Percentiles rank a stretch among this genome's conserved stretches.
phyloP scores from a whole-genome alignment of 1,139 yeast genomes.

The Nakaseomyces sp. region DNA sequence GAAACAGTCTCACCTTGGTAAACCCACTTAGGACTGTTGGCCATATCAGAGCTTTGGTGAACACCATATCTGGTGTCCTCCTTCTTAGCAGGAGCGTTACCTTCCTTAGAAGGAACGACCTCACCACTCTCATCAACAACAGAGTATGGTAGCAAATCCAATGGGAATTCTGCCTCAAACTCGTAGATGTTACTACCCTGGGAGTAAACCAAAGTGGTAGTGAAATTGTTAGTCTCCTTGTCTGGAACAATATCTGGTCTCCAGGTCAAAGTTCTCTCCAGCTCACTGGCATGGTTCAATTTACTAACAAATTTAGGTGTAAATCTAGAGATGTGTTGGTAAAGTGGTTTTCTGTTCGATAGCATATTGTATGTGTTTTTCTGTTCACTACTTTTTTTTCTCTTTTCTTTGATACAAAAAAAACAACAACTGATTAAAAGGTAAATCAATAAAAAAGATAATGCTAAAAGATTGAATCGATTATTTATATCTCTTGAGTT shows the following conservation, averaged over 20 bases:
- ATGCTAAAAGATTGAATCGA: no score
- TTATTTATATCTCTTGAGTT: neutral
- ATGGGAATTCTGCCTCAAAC: slow-evolving; percentile 25
- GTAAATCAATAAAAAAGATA: no score
- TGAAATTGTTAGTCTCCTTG: neutral
- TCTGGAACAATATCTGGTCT: slow-evolving; percentile 5
- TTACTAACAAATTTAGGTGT: slow-evolving; percentile 4
- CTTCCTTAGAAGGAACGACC: neutral
- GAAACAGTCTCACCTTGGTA: slow-evolving; percentile 28
- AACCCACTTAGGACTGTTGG: slow-evolving; percentile 23
- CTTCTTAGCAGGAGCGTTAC: slow-evolving; percentile 4
- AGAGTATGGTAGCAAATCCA: slow-evolving; percentile 8
- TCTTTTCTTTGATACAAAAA: no score
- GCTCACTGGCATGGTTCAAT: slow-evolving; percentile 4
- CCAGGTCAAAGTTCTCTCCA: slow-evolving; percentile 5
- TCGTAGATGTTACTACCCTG: slow-evolving; percentile 28
- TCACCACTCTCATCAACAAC: neutral
- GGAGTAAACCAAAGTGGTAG: slow-evolving; percentile 17
- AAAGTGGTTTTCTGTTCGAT: neutral
- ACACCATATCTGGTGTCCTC: slow-evolving; percentile 16
- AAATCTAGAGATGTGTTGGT: slow-evolving; percentile 7
- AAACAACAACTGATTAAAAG: no score
- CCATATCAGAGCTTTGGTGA: slow-evolving; percentile 11
- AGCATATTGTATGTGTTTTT: no score
- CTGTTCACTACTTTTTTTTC: no score